These are phyloP conservation scores for Wickerhamomyces xylosicus DNA, from an alignment of 805 yeast genomes.

Conservation along the genomic window DNA sequence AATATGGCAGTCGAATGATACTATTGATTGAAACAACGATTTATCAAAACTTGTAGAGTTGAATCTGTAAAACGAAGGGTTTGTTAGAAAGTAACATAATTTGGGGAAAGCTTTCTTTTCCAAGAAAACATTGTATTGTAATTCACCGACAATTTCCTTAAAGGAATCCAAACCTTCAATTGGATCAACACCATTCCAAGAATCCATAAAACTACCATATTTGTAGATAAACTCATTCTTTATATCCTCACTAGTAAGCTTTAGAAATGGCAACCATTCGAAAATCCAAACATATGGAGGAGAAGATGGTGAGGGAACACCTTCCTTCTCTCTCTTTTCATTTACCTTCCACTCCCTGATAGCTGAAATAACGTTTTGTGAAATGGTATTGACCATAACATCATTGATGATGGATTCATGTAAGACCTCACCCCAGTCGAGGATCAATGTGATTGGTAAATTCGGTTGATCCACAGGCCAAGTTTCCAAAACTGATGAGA, in stretches of 20 bases:
- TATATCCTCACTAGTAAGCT: constrained; percentile 9
- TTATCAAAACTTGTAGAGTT: not conserved
- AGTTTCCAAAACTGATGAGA: constrained; percentile 18
- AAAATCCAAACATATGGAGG: constrained; percentile 24
- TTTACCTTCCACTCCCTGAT: constrained; percentile 26
- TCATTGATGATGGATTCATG: constrained; percentile 20
- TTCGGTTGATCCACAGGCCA: constrained; percentile 33
- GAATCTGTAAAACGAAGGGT: not conserved
- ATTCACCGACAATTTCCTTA: constrained; percentile 23
- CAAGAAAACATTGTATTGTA: constrained; percentile 11
- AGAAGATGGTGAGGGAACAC: not conserved
- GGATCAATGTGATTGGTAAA: constrained; percentile 26
- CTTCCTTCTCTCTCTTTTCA: not conserved
- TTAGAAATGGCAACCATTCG: constrained; percentile 27
- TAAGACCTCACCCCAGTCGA: constrained; percentile 31
- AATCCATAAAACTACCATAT: constrained; percentile 11
- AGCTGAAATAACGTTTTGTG: constrained; percentile 26
- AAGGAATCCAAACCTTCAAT: constrained; percentile 20
- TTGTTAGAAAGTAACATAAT: constrained; percentile 4
- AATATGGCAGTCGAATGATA: not conserved
- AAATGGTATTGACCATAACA: constrained; percentile 22
- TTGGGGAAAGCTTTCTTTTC: constrained; percentile 15
- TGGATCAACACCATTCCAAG: constrained; percentile 9
- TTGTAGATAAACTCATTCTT: constrained; percentile 15
- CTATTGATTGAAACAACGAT: not conserved